A percentile compares a stretch with the other conserved stretches of the same genome.
phyloP scores from a whole-genome alignment of 176 grass and related monocot genomes.

The Musa acuminata region DNA sequence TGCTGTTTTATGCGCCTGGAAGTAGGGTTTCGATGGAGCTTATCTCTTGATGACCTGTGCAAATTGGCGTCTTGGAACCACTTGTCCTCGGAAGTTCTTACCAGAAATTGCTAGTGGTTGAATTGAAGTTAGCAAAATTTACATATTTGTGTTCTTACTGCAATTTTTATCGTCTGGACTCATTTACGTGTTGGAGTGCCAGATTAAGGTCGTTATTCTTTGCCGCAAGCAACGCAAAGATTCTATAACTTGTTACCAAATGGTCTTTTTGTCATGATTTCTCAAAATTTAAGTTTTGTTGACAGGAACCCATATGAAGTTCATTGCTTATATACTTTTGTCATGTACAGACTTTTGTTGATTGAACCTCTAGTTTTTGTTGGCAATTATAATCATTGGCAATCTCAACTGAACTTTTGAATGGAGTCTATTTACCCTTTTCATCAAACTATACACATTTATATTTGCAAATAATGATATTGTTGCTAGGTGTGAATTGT shows the following conservation, averaged over 20 bases:
- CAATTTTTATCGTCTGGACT: not conserved
- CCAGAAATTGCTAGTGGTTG: not conserved
- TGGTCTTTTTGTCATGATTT: not conserved
- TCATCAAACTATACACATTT: too few species aligned
- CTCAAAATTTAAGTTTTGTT: not conserved
- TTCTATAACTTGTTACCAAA: not conserved
- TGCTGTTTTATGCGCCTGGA: not conserved
- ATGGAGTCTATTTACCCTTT: too few species aligned
- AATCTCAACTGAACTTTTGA: too few species aligned
- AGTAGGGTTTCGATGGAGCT: not conserved
- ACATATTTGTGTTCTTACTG: not conserved
- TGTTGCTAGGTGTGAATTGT: conserved; percentile 45
- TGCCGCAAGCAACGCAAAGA: not conserved
- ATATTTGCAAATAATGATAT: not conserved
- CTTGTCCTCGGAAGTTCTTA: not conserved
- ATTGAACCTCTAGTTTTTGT: not conserved
- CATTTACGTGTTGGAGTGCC: not conserved
- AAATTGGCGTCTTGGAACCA: not conserved
- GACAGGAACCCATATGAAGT: too few species aligned
- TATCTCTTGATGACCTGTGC: not conserved
- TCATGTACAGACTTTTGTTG: not conserved
- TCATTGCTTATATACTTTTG: too few species aligned
- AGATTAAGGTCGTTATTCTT: not conserved
- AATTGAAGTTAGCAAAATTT: not conserved
- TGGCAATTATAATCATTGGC: too few species aligned